Evolutionary conservation across 306 rosid genomes (phyloP), one percentile per base, ranked within the genome.

Genomic region (Castanea mollissima): DNA sequence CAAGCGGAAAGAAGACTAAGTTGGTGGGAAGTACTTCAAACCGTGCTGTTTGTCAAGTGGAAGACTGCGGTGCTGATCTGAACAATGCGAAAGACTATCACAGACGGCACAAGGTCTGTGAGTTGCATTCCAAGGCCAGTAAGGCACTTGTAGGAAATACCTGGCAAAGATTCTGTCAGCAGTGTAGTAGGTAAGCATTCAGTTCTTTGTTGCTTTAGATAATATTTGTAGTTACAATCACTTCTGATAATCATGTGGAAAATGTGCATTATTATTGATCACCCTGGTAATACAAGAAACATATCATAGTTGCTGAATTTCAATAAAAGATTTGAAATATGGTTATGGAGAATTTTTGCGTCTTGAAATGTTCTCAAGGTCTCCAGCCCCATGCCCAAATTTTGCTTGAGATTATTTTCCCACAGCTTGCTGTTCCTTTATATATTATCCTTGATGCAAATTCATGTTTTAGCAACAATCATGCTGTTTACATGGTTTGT

Each of bases 81-180:
- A 88, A 88, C 82, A 74, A 18, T 4, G 99, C 96, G 38, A 95
- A 91, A 80, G 98, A 94, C 82, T 93, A 91, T 86, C 94, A 86
- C 67, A 71, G 97, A 32, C 86, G 99, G 23, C 99, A 95, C 81
- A 95, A 93, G 80, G 99, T 95, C 70, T 95, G 99, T 64, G 94
- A 91, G 80, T 71, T 89, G 79, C 99, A 95, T 84, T 91, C 99
- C 51, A 95, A 93, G 90, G 97, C 97, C 13, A 82, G 81, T 78
- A 88, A 77, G 79, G 98, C 99, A 1, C 92, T 83, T 60, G 98
- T 95, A 6, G 97, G 92, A 23, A 91, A 83, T 38, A 81, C 83
- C 18, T 80, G 93, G 99, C 98, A 95, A 81, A 83, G 99, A 41
- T 95, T 95, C 83, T 95, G 99, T 81, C 99, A 95, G 74, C 99